phyloP scores from a whole-genome alignment of 495 filamentous ascomycete genomes.

The Choiromyces venosus region DNA sequence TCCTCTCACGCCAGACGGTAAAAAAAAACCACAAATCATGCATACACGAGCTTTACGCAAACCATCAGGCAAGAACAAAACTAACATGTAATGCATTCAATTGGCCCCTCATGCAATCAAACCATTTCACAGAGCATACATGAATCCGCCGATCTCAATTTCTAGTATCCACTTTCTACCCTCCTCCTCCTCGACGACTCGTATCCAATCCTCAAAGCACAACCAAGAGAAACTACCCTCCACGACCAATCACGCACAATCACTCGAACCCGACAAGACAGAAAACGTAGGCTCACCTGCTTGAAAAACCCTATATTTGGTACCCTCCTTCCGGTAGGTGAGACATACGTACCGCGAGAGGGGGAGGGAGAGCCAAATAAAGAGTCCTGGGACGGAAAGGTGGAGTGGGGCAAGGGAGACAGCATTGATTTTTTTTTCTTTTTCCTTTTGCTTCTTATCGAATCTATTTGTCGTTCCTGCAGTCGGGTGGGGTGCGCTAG shows the following conservation, averaged over 20 bases:
- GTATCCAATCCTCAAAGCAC: neutral
- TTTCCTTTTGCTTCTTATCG: neutral
- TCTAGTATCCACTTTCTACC: neutral
- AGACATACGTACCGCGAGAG: neutral
- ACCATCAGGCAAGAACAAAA: neutral
- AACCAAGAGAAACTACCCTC: neutral
- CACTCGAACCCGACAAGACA: neutral
- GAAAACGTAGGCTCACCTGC: neutral
- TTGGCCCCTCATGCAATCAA: neutral
- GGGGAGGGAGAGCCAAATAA: neutral
- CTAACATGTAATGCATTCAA: neutral
- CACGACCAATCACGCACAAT: neutral
- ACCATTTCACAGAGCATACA: neutral
- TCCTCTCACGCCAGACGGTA: neutral
- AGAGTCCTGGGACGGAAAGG: neutral
- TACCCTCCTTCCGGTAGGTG: neutral
- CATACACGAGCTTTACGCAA: neutral
- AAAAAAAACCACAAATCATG: neutral
- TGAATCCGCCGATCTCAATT: neutral
- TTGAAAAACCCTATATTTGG: neutral
- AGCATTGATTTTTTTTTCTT: neutral
- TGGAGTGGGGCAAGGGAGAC: neutral
- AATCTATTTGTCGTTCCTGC: neutral
- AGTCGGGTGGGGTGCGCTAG: neutral
- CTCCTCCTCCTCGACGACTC: neutral